Evolutionary conservation across 805 yeast genomes (phyloP), one percentile per base, ranked within the genome.

Genomic region (Yamadazyma sp.): DNA sequence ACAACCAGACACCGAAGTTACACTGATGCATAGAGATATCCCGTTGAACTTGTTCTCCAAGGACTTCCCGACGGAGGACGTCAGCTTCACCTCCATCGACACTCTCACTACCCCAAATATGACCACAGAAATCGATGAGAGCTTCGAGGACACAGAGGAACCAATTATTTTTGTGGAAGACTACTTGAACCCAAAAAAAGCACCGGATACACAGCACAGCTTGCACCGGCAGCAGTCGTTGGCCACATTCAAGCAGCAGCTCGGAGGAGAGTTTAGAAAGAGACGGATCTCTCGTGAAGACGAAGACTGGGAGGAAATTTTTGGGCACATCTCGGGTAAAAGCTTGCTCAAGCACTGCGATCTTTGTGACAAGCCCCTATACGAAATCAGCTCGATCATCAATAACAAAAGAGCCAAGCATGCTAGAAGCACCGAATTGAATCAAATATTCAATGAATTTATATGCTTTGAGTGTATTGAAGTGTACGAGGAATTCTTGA

Each of bases 351-450:
- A 70, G 43, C 60, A 75, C 49, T 83, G 91, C 52, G 77, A 80
- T n/a, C 62, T 83, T 9, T 83, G 91, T 55, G 86, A 81, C 25
- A 74, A 71, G 37, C 85, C 88, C 11, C 54, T 83, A 19, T 83
- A 82, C 54, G 88, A 82, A 41, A 55, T 69, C 47, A 80, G 55
- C 62, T 83, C 64, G 13, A 53, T 65, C 36, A 54, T 55, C 37
- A 53, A 45, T 42, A 46, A 52, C 34, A 34, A 32, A 13, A 18
- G 45, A 16, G 18, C 34, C 16, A 33, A 39, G 31, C 28, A 27
- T 13, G 32, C 21, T 3, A 17, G 32, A 4, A 35, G 30, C 10
- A 30, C 26, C 21, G 35, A 28, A 5, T 13, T 35, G 28, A 34
- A 45, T 48, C 21, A 50, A 50, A 8, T 38, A 6, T 45, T 57